Evolutionary conservation across 768 basidiomycete species (phyloP).

Genomic region (Pleurotus tuber-regium): DNA sequence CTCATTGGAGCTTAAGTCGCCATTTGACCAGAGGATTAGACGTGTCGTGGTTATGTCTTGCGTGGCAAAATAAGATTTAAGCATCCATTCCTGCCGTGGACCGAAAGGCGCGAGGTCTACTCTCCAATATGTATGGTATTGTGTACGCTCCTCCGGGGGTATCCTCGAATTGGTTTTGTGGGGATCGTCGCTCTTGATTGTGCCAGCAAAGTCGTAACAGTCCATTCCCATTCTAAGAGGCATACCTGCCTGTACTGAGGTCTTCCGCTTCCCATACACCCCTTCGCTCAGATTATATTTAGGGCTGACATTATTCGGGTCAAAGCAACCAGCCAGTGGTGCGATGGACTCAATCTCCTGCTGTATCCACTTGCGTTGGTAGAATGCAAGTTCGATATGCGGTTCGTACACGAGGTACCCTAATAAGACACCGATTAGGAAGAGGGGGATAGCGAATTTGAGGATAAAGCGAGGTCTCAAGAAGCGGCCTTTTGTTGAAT

Average conservation of each 20-base stretch:
- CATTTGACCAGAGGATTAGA: conserved; percentile 92
- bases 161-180: conserved; percentile 18
- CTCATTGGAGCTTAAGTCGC: conserved; percentile 54
- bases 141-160: conserved; percentile 46
- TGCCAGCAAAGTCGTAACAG: conserved; percentile 92
- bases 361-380: conserved; percentile 72
- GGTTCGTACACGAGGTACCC: conserved; percentile 68
- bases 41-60: conserved; percentile 63
- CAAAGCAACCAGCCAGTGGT: conserved; percentile 75
- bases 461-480: conserved; percentile 34
- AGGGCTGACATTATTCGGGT: conserved; percentile 54
- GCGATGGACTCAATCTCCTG: conserved; percentile 64
- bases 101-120: conserved; percentile 82
- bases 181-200: conserved; percentile 45
- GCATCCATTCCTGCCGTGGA: conserved; percentile 83
- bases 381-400: conserved; percentile 83
- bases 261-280: conserved; percentile 61
- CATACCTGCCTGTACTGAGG: conserved; percentile 79
- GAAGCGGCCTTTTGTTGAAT: conserved; percentile 16
- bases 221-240: conserved; percentile 77
- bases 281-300: conserved; percentile 66
- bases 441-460: conserved; percentile 41
- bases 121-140: conserved; percentile 94
- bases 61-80: conserved; percentile 93
- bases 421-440: conserved; percentile 39